A percentile compares a stretch with the other conserved stretches of the same genome.
Evolutionary conservation across 1,139 yeast genomes (phyloP).

Genomic region (Candida albicans): DNA sequence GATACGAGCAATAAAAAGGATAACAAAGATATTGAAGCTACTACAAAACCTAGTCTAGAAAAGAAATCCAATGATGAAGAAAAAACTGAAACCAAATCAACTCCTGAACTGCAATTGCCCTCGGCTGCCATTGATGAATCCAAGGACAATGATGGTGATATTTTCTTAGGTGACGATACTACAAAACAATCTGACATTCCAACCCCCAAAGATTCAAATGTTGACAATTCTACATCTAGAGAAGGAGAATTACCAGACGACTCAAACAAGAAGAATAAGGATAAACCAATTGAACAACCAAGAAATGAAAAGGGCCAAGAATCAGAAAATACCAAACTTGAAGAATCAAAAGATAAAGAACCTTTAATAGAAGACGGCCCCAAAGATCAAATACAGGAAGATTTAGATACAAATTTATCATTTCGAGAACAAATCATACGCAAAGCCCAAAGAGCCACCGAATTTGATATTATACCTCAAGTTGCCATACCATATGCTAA

Average conservation of each 20-base stretch:
- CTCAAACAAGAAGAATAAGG: too few species aligned
- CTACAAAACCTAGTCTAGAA: conserved; percentile 17
- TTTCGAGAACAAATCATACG: conserved; percentile 39
- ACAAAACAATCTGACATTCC: not conserved
- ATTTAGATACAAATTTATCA: conserved; percentile 12
- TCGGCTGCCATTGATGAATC: conserved; percentile 9
- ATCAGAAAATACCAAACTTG: conserved; percentile 1
- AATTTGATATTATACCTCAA: conserved; percentile 62
- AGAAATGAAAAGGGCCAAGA: not conserved
- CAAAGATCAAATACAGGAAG: not conserved
- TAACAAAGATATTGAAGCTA: conserved; percentile 13
- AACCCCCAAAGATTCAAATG: not conserved
- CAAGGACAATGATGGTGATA: conserved; percentile 11
- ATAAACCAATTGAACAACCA: conserved; percentile 6
- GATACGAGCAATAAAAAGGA: conserved; percentile 20
- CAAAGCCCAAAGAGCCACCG: conserved; percentile 47
- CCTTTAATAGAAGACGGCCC: conserved; percentile 1
- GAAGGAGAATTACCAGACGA: not conserved
- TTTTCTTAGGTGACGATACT: conserved; percentile 11
- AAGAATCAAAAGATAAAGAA: conserved; percentile 4
- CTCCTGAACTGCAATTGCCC: conserved; percentile 7
- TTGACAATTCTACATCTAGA: too few species aligned
- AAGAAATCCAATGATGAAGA: conserved; percentile 21
- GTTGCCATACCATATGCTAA: conserved; percentile 73
- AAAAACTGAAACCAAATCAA: conserved; percentile 13